Evolutionary conservation across 306 rosid species (phyloP).

Genomic region (Ormosia semicastrata): DNA sequence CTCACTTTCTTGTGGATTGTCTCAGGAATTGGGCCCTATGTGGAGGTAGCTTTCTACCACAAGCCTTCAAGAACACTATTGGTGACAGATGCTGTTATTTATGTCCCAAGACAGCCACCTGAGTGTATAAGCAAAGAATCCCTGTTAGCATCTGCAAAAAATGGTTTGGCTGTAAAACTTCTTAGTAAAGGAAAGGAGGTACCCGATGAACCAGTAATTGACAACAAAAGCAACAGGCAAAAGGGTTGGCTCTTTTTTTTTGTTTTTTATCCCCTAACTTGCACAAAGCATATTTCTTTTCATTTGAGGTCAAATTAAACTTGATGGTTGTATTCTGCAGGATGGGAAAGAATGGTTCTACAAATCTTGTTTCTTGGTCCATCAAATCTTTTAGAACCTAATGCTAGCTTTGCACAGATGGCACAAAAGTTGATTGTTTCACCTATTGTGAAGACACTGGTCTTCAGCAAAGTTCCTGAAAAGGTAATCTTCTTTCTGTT

Average conservation of each 20-base stretch:
- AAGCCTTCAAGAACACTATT: slow-evolving; percentile 79
- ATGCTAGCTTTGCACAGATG: slow-evolving; percentile 86
- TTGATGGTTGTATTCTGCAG: slow-evolving; percentile 41
- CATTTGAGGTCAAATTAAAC: slow-evolving; percentile 10
- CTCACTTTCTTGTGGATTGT: slow-evolving; percentile 37
- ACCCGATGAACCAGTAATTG: slow-evolving; percentile 74
- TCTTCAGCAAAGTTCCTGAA: slow-evolving; percentile 93
- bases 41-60: slow-evolving; percentile 95
- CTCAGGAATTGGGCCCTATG: slow-evolving; percentile 94
- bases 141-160: slow-evolving; percentile 84
- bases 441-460: slow-evolving; percentile 90
- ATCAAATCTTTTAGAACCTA: slow-evolving; percentile 89
- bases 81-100: slow-evolving; percentile 93
- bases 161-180: slow-evolving; percentile 90
- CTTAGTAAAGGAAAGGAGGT: slow-evolving; percentile 89
- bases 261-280: not conserved
- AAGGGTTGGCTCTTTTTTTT: slow-evolving; percentile 53
- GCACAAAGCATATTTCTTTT: not conserved
- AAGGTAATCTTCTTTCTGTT: slow-evolving; percentile 52
- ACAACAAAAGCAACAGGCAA: slow-evolving; percentile 68
- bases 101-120: slow-evolving; percentile 89
- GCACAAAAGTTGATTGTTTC: slow-evolving; percentile 95
- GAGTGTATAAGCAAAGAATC: slow-evolving; percentile 87
- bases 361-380: slow-evolving; percentile 98
- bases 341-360: slow-evolving; percentile 99